These are phyloP conservation scores for Ciborinia camelliae DNA, from an alignment of 2,329 filamentous ascomycete species.

Conservation along the genomic window DNA sequence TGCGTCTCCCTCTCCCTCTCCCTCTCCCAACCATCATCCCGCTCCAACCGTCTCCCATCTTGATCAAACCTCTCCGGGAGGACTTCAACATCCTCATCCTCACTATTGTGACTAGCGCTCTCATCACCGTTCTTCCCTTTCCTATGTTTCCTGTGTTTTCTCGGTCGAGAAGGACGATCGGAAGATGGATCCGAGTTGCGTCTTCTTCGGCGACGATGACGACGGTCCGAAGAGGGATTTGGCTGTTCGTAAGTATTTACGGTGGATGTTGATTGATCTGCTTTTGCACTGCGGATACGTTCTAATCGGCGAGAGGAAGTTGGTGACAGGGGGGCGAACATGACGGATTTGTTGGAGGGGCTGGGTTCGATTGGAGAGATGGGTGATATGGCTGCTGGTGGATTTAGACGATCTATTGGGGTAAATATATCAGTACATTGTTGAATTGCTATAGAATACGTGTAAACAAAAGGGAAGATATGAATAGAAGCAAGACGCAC, in stretches of 20 bases:
- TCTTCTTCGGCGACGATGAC: conserved; percentile 24
- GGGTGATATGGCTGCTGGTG: background rate
- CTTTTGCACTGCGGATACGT: conserved; percentile 16
- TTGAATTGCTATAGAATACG: background rate
- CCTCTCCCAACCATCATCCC: too few species aligned
- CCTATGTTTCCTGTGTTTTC: conserved; percentile 26
- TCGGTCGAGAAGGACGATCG: conserved; percentile 28
- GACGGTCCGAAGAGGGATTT: conserved; percentile 15
- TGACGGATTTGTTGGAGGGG: conserved; percentile 33
- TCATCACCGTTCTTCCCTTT: conserved; percentile 22
- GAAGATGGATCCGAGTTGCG: conserved; percentile 35
- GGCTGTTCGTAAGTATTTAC: conserved; percentile 18
- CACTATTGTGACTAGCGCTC: conserved; percentile 18
- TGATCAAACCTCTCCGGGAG: conserved; percentile 36
- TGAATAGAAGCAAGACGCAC: conserved; percentile 22
- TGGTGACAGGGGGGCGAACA: conserved; percentile 36
- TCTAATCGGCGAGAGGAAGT: conserved; percentile 28
- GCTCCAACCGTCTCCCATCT: conserved; percentile 26
- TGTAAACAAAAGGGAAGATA: conserved; percentile 9
- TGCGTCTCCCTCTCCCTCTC: background rate
- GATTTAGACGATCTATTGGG: conserved; percentile 10
- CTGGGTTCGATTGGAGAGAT: background rate
- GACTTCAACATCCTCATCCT: conserved; percentile 29
- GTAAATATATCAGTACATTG: background rate
- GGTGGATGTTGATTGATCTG: conserved; percentile 6